Base-by-base conservation (phyloP, 2,329 filamentous ascomycete species). In the Gyromitra esculenta region DNA sequence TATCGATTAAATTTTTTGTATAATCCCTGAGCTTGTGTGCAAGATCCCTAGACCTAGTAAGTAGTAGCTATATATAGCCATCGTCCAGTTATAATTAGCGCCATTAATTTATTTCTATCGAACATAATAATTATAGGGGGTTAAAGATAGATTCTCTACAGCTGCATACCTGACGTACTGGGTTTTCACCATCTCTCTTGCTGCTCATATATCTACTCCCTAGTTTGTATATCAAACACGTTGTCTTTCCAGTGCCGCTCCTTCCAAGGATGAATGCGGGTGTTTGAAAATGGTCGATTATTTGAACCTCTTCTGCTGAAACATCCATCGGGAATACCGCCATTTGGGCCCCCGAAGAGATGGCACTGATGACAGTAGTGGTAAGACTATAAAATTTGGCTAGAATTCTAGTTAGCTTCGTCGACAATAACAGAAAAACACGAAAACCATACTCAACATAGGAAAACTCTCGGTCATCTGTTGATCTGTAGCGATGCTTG, bases 161-260 rank as follows among this genome's bases (percentile, higher is more conserved):
- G 25, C 41, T 54, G 6, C 59, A 60, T 75, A 77, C 75, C 45
- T 77, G 75, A 9, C 69, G 63, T 18, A 77, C 31, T 41, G 71
- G 71, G 11, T 5, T 35, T 15, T 60, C 60, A 11, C 39, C 63
- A 11, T 18, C 25, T 2, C 60, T 3, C 18, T 45, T 62, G 11
- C 54, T 76, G 21, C 48, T 57, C 25, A 78, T n/a, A 37, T 81
- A 81, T 48, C 79, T 82, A 11, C 78, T 77, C 3, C 82, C 62
- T 15, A 83, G 71, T 59, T 83, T 83, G 60, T 81, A 83, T 6
- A 82, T 59, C 0, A 83, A 65, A 54, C 82, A 83, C 0, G 81
- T 82, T 0, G 82, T 83, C 64, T 83, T 83, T 1, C 82, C 82
- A 0, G 82, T 82, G 1, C 82, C 82, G 45, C 82, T 83, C 59